A percentile compares a stretch with the other conserved stretches of the same genome.
phyloP scores from a whole-genome alignment of 805 yeast species.

The Saturnispora sanitii region DNA sequence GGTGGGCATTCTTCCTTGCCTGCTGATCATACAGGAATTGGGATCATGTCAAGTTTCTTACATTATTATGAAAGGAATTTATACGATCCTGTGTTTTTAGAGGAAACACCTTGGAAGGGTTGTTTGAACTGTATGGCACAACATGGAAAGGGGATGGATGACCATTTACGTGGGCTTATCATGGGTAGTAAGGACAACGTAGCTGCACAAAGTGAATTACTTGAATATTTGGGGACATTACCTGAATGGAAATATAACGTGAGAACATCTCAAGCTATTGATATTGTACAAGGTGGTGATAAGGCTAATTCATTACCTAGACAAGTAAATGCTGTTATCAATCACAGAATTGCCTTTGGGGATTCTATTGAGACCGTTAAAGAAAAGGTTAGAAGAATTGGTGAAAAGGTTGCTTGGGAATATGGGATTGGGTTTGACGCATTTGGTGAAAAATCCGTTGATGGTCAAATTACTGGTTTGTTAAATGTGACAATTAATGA shows the following conservation, averaged over 20 bases:
- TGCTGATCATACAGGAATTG: constrained; percentile 38
- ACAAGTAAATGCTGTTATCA: constrained; percentile 39
- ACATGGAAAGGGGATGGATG: constrained; percentile 23
- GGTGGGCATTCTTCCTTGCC: constrained; percentile 45
- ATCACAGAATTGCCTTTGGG: constrained; percentile 50
- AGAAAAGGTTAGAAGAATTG: constrained; percentile 25
- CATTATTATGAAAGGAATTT: constrained; percentile 47
- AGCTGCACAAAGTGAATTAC: constrained; percentile 28
- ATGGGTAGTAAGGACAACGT: constrained; percentile 17
- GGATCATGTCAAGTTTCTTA: constrained; percentile 44
- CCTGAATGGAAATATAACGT: constrained; percentile 31
- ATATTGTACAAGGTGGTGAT: constrained; percentile 60
- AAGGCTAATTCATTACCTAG: constrained; percentile 76
- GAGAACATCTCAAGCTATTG: constrained; percentile 59
- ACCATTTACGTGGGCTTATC: constrained; percentile 5
- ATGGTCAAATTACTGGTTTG: constrained; percentile 18
- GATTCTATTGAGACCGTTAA: constrained; percentile 31
- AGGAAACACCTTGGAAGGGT: constrained; percentile 35
- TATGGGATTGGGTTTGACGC: constrained; percentile 29
- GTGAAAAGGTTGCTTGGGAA: constrained; percentile 25
- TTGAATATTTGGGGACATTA: constrained; percentile 19
- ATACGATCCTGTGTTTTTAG: constrained; percentile 31
- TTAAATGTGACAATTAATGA: constrained; percentile 32
- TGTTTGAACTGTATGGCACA: constrained; percentile 56
- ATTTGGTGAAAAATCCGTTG: constrained; percentile 25